Evolutionary conservation across 768 basidiomycete genomes (phyloP).

Genomic region (Macrolepiota fuliginosa): DNA sequence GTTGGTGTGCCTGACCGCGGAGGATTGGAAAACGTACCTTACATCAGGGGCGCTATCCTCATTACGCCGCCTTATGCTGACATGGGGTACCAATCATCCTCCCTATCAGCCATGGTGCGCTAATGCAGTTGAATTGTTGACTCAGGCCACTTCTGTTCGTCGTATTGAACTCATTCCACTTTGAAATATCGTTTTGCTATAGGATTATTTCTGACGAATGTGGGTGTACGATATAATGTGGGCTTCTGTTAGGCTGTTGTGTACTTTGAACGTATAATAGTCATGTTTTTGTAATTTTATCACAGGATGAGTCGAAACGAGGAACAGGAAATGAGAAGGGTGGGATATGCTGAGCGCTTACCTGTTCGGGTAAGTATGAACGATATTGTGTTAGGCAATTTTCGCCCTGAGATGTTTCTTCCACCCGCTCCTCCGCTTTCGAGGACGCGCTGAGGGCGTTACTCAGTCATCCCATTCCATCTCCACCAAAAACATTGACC

Average conservation of each 20-base stretch:
- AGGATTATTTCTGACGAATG: not conserved
- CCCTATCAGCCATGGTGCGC: conserved; percentile 38
- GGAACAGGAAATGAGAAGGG: conserved; percentile 2
- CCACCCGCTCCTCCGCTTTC: not conserved
- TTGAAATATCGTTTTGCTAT: not conserved
- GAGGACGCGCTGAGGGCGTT: conserved; percentile 7
- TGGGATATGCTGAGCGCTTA: not conserved
- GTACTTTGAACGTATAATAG: not conserved
- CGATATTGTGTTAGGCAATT: conserved; percentile 1
- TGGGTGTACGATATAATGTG: not conserved
- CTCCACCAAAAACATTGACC: not conserved
- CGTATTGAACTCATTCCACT: not conserved
- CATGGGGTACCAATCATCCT: conserved; percentile 37
- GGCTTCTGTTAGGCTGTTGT: not conserved
- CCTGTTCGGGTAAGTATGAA: conserved; percentile 11
- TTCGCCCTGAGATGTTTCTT: conserved; percentile 12
- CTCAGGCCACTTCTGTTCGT: conserved; percentile 14
- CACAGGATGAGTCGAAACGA: not conserved
- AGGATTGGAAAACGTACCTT: conserved; percentile 43
- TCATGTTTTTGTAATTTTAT: not conserved
- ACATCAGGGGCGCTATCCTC: conserved; percentile 29
- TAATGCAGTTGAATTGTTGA: conserved; percentile 15
- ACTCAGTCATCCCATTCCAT: not conserved
- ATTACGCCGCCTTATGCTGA: conserved; percentile 33
- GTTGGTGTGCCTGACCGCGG: conserved; percentile 29